Evolutionary conservation across 495 filamentous ascomycete genomes (phyloP), one percentile per base, ranked within the genome.

Genomic region (Pyrenopolyporus hunteri): DNA sequence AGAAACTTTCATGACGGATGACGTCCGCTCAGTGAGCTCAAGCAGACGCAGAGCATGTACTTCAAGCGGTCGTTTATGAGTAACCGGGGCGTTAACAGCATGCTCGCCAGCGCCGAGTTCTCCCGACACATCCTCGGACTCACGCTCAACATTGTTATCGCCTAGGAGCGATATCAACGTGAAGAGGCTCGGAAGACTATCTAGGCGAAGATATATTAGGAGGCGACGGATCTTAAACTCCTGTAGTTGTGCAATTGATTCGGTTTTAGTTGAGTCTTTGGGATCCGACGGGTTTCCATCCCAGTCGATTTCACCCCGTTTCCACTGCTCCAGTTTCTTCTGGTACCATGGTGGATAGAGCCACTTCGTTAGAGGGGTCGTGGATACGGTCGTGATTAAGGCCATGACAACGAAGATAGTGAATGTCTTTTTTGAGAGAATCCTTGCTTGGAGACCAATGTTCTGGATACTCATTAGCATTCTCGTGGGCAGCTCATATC

Each of bases 391-490:
- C 1, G 93, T 97, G 32, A 97, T 83, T 6, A 98, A 78, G 26
- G 94, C 93, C 84, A 98, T 97, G 59, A 97, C 90, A n/a, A 98
- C 94, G 50, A 98, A 98, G 54, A 98, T 97, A 26, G 93, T 98
- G 70, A 98, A 98, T 0, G 94, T 97, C 22, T 86, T 83, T 19
- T 83, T 81, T 44, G 89, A 93, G 23, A 98, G 76, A 59, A 98
- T 97, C 45, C 87, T 87, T 17, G 94, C 94, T 82, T 96, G 89
- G 11, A 94, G 82, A 19, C 94, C 94, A 67, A 98, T 96, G 65
- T 98, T 98, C 90, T 95, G 54, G 1, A 26, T 33, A 26, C 17
- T 39, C 0, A 43, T 79, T 62, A 78, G 71, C 48, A 53, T 32
- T 29, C 20, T 22, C 35, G 6, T 45, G 48, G 40, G 25, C 7